phyloP scores from a whole-genome alignment of 352 stramenopile genomes.

The Phytophthora meadii region DNA sequence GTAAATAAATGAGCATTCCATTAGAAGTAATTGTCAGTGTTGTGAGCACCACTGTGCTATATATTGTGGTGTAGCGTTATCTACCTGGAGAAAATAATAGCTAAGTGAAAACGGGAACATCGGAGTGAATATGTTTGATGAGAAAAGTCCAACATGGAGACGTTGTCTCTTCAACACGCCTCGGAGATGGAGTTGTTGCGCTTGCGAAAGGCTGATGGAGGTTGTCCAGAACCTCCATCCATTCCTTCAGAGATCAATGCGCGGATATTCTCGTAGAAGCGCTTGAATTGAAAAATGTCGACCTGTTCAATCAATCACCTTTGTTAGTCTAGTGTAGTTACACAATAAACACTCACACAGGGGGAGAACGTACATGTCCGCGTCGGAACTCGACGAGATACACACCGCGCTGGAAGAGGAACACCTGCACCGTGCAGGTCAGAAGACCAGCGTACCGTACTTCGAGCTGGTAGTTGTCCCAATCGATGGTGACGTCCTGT shows the following conservation, averaged over 20 bases:
- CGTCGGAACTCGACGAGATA: conserved; percentile 86
- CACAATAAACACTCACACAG: not conserved
- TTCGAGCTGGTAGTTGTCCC: conserved; percentile 77
- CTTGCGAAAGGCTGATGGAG: conserved; percentile 45
- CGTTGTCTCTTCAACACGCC: conserved; percentile 27
- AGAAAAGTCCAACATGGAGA: conserved; percentile 5
- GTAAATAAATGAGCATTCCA: not conserved
- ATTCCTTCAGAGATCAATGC: conserved; percentile 64
- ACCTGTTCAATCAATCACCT: conserved; percentile 42
- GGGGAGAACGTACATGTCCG: conserved; percentile 60
- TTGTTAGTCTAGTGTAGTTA: conserved; percentile 10
- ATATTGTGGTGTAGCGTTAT: conserved; percentile 26
- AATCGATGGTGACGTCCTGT: conserved; percentile 71
- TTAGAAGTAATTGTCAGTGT: not conserved
- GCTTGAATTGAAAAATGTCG: conserved; percentile 90
- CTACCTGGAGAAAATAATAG: conserved; percentile 27
- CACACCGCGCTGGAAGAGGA: conserved; percentile 79
- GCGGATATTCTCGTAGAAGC: conserved; percentile 86
- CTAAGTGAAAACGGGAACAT: conserved; percentile 29
- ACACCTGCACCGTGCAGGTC: conserved; percentile 82
- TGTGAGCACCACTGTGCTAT: conserved; percentile 11
- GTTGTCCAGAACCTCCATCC: conserved; percentile 30
- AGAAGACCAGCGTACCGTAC: conserved; percentile 67
- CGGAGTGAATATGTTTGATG: conserved; percentile 18
- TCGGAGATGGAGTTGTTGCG: conserved; percentile 75